Base-by-base conservation (phyloP, 441 rosid genomes). In the Gossypium davidsonii region DNA sequence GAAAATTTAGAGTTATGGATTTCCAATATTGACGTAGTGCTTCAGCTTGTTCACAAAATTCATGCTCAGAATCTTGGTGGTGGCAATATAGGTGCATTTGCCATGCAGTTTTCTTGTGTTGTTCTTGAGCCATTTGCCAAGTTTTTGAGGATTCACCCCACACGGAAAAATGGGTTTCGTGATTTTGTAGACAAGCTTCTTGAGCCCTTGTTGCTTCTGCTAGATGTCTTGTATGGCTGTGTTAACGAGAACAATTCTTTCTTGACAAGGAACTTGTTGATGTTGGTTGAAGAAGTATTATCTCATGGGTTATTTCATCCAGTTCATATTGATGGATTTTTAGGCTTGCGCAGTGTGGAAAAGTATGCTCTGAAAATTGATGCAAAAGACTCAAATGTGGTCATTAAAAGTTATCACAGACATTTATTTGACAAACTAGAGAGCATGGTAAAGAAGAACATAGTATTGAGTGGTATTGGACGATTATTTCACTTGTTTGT, bases 71-170 rank as follows among this genome's bases (percentile, higher is more conserved):
- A 85, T 53, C 76, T 85, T 57, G 86, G 82, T 71, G 83, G 73
- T 56, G 73, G 81, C 58, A 59, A 80, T 58, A 81, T 76, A 1
- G 84, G 82, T 78, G 76, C 59, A 61, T 84, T 83, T 79, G 83
- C 90, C 26, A 73, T 91, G 67, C 75, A 52, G 74, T 85, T 91
- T 68, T 82, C 89, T 51, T 85, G 90, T 82, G 83, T 85, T 60
- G 79, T 90, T 77, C 94, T 95, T 46, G 91, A 90, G 73, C 97
- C 95, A 34, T 95, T 93, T 81, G 85, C 88, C 75, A 86, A 78
- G 76, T 91, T 89, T 78, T 82, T 90, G 77, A 89, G 79, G 86
- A 84, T 78, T 58, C 97, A 93, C 57, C 97, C 94, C 17, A 74
- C 88, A 64, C 86, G 87, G 73, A 90, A 89, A 83, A 82, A 77